Percentiles rank a stretch among this genome's conserved stretches.
Conservation (phyloP, 2,329 filamentous ascomycete genomes). For the Aschersonia sp. region DNA sequence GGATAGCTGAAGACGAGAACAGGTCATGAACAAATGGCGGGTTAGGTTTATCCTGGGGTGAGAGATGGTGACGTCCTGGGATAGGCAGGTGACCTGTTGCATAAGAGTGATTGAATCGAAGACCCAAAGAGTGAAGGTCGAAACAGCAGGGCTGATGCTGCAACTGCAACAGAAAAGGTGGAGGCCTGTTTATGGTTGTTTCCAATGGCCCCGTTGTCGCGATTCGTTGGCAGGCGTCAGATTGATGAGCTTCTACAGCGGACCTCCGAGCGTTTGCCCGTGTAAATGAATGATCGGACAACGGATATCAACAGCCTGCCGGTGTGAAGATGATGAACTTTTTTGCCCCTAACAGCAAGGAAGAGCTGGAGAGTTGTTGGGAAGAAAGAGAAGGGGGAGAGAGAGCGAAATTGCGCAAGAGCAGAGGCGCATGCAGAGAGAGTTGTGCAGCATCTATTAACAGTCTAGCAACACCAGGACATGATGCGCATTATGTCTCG, state of each 20-base stretch:
- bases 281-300: too few species aligned
- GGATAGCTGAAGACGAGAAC: not conserved
- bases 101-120: not conserved
- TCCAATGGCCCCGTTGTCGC: not conserved
- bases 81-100: not conserved
- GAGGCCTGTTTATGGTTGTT: slow-evolving; percentile 1
- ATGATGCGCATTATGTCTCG: slow-evolving; percentile 18
- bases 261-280: not conserved
- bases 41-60: not conserved
- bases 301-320: too few species aligned
- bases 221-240: not conserved
- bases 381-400: not conserved
- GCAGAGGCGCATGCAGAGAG: not conserved
- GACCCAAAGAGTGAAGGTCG: not conserved
- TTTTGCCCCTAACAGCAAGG: not conserved
- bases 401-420: not conserved
- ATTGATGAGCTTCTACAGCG: not conserved
- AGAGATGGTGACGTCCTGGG: not conserved
- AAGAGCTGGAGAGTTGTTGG: not conserved
- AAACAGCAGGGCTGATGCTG: slow-evolving; percentile 4
- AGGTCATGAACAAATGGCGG: not conserved
- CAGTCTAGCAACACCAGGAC: not conserved
- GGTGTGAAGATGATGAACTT: too few species aligned
- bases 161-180: slow-evolving; percentile 4
- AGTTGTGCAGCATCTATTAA: not conserved